Evolutionary conservation across 1,284 basidiomycete genomes (phyloP).

Genomic region (Psilocybe mexicana): DNA sequence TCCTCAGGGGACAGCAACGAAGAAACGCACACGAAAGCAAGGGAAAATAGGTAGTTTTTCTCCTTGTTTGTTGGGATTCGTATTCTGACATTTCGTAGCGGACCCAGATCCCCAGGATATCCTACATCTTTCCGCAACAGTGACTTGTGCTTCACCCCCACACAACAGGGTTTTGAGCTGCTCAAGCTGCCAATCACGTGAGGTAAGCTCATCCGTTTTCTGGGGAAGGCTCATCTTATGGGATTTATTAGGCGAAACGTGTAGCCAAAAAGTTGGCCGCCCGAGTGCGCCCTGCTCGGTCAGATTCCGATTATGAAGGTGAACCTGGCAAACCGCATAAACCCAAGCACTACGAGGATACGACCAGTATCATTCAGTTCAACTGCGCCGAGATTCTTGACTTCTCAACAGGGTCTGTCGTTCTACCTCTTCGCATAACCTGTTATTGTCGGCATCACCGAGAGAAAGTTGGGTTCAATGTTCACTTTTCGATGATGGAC

Average conservation of each 20-base stretch:
- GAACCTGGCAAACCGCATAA: slow-evolving; percentile 44
- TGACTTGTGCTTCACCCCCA: slow-evolving; percentile 78
- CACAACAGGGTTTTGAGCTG: slow-evolving; percentile 80
- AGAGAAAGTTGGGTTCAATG: slow-evolving; percentile 94
- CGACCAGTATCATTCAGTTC: slow-evolving; percentile 90
- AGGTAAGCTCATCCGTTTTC: slow-evolving; percentile 49
- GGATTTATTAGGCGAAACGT: slow-evolving; percentile 68
- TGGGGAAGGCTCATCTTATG: neutral
- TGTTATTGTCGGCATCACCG: slow-evolving; percentile 99
- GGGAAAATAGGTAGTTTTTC: slow-evolving; percentile 71
- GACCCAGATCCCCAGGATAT: slow-evolving; percentile 74
- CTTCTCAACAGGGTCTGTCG: slow-evolving; percentile 85
- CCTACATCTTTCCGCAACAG: slow-evolving; percentile 65
- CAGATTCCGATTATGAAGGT: slow-evolving; percentile 68
- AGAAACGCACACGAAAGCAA: slow-evolving; percentile 82
- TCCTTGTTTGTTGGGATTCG: slow-evolving; percentile 11
- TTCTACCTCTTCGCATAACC: slow-evolving; percentile 93
- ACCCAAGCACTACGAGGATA: slow-evolving; percentile 61
- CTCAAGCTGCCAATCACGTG: slow-evolving; percentile 80
- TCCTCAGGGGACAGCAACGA: slow-evolving; percentile 78
- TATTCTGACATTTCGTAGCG: slow-evolving; percentile 33
- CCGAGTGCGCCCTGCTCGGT: slow-evolving; percentile 70
- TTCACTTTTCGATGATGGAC: slow-evolving; percentile 90
- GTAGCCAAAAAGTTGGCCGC: slow-evolving; percentile 84
- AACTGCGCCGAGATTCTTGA: slow-evolving; percentile 93